Conservation (phyloP, 331 rosid species). For the Prunus yedoensis region DNA sequence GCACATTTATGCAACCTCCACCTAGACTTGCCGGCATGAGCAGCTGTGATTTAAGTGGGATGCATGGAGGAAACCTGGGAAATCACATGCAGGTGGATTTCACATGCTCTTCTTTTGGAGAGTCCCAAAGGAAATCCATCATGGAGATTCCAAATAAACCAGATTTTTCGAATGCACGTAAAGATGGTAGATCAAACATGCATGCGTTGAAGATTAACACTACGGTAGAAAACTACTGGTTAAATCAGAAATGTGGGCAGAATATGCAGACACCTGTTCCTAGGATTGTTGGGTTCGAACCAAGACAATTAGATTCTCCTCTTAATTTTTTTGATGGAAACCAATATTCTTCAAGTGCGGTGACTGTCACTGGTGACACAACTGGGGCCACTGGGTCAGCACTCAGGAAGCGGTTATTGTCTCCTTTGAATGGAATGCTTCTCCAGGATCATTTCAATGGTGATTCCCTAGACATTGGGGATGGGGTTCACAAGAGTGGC, state of each 20-base stretch:
- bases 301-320: slow-evolving; percentile 36
- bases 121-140: slow-evolving; percentile 34
- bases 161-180: slow-evolving; percentile 25
- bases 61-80: slow-evolving; percentile 46
- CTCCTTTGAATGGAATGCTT: slow-evolving; percentile 60
- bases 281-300: slow-evolving; percentile 60
- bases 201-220: slow-evolving; percentile 41
- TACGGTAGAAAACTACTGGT: slow-evolving; percentile 33
- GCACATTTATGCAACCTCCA: slow-evolving; percentile 49
- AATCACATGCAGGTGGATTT: slow-evolving; percentile 39
- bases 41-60: slow-evolving; percentile 51
- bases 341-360: slow-evolving; percentile 31
- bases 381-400: slow-evolving; percentile 32
- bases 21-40: slow-evolving; percentile 38
- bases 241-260: slow-evolving; percentile 34
- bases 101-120: slow-evolving; percentile 33
- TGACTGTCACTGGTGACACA: slow-evolving; percentile 28
- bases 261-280: slow-evolving; percentile 42
- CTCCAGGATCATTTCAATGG: slow-evolving; percentile 42
- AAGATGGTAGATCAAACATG: slow-evolving; percentile 41
- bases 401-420: slow-evolving; percentile 50
- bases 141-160: slow-evolving; percentile 43
- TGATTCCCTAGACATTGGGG: slow-evolving; percentile 32
- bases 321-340: slow-evolving; percentile 33
- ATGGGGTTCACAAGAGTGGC: slow-evolving; percentile 33